Base-by-base conservation (phyloP, 2,329 filamentous ascomycete genomes). In the Penicillium sp. region DNA sequence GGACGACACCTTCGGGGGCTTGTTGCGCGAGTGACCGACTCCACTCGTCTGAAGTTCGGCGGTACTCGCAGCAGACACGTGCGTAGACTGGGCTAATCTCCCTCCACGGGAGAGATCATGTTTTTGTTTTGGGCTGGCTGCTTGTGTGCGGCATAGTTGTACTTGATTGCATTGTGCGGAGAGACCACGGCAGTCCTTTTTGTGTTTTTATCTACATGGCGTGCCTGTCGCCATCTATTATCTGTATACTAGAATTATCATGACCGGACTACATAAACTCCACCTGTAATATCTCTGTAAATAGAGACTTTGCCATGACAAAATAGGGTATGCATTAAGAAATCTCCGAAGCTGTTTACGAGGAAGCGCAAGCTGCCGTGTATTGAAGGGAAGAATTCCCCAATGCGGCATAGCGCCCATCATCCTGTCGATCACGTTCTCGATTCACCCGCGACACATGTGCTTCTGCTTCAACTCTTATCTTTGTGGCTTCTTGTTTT, bases 31-130 rank as follows among this genome's bases (percentile, higher is more conserved):
- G 88, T 99, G 58, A 86, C 89, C 31, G 94, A 99, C 77, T 82
- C 85, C 38, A 97, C 93, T 53, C 88, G 88, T 68, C 76, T 97
- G 75, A 99, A 99, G 81, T 96, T 97, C 80, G 94, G 92, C 77
- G 95, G 94, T 70, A 90, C 89, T 37, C 89, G 92, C 75, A 93
- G 91, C 79, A 84, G 83, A 74, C 90, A 87, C 73, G 88, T 87
- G 37, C 92, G 92, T 76, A 88, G 94, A 78, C 77, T 97, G 78
- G 84, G 85, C 75, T 88, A 65, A 67, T 55, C 17, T 47, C 43
- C 38, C 16, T 47, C 8, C 4, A 10, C 10, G 5, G 25, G 28
- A 31, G 26, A 30, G 19, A 40, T 8, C 17, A 11, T 11, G 28
- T 43, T 50, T 40, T 31, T 46, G 6, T 49, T 50, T 46, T 51